These are phyloP conservation scores for Hemerocallis citrina DNA, from an alignment of 106 monocot species.

Conservation along the genomic window DNA sequence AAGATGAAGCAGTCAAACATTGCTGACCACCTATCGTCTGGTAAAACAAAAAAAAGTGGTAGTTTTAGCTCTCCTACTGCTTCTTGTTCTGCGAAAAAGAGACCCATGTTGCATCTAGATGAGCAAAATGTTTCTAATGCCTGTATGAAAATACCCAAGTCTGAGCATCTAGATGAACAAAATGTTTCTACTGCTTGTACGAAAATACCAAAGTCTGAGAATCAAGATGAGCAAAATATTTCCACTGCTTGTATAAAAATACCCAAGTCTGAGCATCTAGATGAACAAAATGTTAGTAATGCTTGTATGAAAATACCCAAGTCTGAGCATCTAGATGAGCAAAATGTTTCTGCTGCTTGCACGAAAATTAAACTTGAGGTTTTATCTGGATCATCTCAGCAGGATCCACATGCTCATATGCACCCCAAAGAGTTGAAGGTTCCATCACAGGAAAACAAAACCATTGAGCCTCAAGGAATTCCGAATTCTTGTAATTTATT, in stretches of 20 bases:
- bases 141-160: too few relatives aligned
- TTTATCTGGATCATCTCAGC: conserved; percentile 5
- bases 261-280: too few relatives aligned
- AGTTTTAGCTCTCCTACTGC: conserved; percentile 7
- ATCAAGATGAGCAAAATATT: too few relatives aligned
- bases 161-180: too few relatives aligned
- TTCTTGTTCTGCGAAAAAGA: conserved; percentile 11
- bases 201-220: too few relatives aligned
- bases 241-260: too few relatives aligned
- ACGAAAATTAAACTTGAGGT: neutral
- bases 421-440: neutral
- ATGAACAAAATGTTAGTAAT: too few relatives aligned
- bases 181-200: too few relatives aligned
- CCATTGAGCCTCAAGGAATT: neutral
- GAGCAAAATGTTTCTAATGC: too few relatives aligned
- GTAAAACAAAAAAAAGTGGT: conserved; percentile 13
- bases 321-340: conserved; percentile 6
- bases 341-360: neutral
- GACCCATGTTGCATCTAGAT: too few relatives aligned
- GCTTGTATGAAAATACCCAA: too few relatives aligned
- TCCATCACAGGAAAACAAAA: conserved; percentile 10
- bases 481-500: conserved; percentile 3
- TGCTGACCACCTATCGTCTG: conserved; percentile 33
- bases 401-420: neutral
- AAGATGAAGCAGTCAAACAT: conserved; percentile 67